A percentile compares a stretch with the other conserved stretches of the same genome.
Conservation (phyloP, 1,284 basidiomycete genomes). For the Volvariella volvacea region DNA sequence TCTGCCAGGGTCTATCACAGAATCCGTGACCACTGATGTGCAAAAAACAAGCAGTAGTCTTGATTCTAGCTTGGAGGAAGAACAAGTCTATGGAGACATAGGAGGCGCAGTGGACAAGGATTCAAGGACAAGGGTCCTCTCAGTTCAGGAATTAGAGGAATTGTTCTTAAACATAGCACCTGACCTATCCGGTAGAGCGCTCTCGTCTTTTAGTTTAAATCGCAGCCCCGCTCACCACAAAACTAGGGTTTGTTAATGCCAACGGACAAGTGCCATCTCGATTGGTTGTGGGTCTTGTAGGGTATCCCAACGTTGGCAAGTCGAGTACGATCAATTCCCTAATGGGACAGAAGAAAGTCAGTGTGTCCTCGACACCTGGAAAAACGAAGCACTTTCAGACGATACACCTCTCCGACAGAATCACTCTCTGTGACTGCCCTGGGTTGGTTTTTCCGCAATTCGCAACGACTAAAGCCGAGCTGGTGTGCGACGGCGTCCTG, state of each 20-base stretch:
- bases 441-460: conserved; percentile 99
- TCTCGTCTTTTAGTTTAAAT: background rate
- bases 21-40: too few species aligned
- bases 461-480: conserved; percentile 89
- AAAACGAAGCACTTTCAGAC: conserved; percentile 99
- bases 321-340: conserved; percentile 96
- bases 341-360: conserved; percentile 94
- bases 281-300: conserved; percentile 89
- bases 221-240: background rate
- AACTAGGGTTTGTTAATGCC: conserved; percentile 58
- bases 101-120: too few species aligned
- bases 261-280: conserved; percentile 59
- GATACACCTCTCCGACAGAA: conserved; percentile 81
- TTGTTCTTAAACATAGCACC: conserved; percentile 80
- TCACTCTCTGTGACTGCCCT: conserved; percentile 97
- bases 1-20: too few species aligned
- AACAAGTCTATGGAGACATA: too few species aligned
- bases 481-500: conserved; percentile 95
- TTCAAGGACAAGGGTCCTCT: conserved; percentile 74
- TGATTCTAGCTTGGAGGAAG: too few species aligned
- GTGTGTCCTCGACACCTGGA: conserved; percentile 94
- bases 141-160: conserved; percentile 86
- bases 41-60: too few species aligned
- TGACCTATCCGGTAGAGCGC: conserved; percentile 53
- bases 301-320: conserved; percentile 99